Conservation (phyloP, 192 early-diverging fungal species). For the Rhizoclosmatium globosum region DNA sequence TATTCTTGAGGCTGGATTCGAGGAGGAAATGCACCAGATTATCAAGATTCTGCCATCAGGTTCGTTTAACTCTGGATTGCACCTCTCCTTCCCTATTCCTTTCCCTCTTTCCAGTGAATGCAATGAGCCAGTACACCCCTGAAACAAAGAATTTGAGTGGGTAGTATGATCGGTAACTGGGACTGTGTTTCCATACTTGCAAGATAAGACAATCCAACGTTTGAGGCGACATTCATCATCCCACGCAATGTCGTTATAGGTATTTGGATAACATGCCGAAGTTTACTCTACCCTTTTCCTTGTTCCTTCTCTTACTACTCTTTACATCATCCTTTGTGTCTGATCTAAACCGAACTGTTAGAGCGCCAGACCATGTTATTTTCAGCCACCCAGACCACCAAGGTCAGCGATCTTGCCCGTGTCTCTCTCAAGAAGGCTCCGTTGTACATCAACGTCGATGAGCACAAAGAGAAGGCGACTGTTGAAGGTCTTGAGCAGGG, state of each 20-base stretch:
- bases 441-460: slow-evolving; percentile 99
- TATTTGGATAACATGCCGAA: slow-evolving; percentile 15
- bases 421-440: slow-evolving; percentile 97
- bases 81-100: neutral
- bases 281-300: slow-evolving; percentile 42
- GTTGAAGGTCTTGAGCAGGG: slow-evolving; percentile 97
- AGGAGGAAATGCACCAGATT: slow-evolving; percentile 35
- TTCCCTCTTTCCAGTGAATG: neutral
- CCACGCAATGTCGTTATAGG: slow-evolving; percentile 28
- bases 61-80: neutral
- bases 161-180: slow-evolving; percentile 2
- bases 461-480: slow-evolving; percentile 93
- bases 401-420: slow-evolving; percentile 96
- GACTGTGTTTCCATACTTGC: slow-evolving; percentile 15
- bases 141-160: neutral
- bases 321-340: neutral
- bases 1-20: slow-evolving; percentile 91
- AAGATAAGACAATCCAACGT: slow-evolving; percentile 16
- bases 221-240: slow-evolving; percentile 19
- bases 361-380: slow-evolving; percentile 98
- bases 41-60: neutral
- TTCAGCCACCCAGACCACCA: slow-evolving; percentile 99
- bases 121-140: slow-evolving; percentile 14
- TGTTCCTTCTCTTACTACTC: slow-evolving; percentile 71
- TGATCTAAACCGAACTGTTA: slow-evolving; percentile 9